A percentile compares a stretch with the other conserved stretches of the same genome.
phyloP scores from a whole-genome alignment of 306 rosid species.

The Gillenia trifoliata region DNA sequence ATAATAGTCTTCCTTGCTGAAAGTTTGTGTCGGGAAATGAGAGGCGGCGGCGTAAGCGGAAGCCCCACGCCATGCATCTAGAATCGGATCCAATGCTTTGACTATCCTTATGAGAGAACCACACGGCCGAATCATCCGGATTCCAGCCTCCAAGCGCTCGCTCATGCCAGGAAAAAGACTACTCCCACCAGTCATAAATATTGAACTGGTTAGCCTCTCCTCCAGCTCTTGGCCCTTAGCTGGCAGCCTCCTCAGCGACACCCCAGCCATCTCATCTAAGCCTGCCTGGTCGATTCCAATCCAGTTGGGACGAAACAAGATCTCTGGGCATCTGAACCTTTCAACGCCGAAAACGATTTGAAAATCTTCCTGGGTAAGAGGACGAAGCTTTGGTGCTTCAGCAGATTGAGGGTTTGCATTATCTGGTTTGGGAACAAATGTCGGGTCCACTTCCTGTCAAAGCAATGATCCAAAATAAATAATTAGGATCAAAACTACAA shows the following conservation, averaged over 20 bases:
- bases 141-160: slow-evolving; percentile 77
- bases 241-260: slow-evolving; percentile 76
- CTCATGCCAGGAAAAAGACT: slow-evolving; percentile 71
- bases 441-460: slow-evolving; percentile 74
- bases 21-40: slow-evolving; percentile 69
- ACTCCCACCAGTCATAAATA: slow-evolving; percentile 83
- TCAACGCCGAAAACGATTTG: slow-evolving; percentile 78
- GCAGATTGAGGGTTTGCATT: slow-evolving; percentile 43
- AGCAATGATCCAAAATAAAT: slow-evolving; percentile 3
- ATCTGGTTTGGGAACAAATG: slow-evolving; percentile 73
- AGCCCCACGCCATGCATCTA: slow-evolving; percentile 98
- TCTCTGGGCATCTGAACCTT: slow-evolving; percentile 95
- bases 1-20: slow-evolving; percentile 64
- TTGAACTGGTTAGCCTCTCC: slow-evolving; percentile 58
- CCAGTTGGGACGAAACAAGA: slow-evolving; percentile 86
- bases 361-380: slow-evolving; percentile 74
- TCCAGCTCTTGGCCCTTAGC: slow-evolving; percentile 39
- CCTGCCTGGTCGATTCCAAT: slow-evolving; percentile 86
- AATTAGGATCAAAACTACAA: not conserved
- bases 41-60: slow-evolving; percentile 67
- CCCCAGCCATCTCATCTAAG: slow-evolving; percentile 86
- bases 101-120: slow-evolving; percentile 73
- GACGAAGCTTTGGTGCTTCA: slow-evolving; percentile 56
- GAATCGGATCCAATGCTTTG: slow-evolving; percentile 73
- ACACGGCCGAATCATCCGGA: slow-evolving; percentile 79